Evolutionary conservation across 768 basidiomycete genomes (phyloP).

Genomic region (Daedalea quercina): DNA sequence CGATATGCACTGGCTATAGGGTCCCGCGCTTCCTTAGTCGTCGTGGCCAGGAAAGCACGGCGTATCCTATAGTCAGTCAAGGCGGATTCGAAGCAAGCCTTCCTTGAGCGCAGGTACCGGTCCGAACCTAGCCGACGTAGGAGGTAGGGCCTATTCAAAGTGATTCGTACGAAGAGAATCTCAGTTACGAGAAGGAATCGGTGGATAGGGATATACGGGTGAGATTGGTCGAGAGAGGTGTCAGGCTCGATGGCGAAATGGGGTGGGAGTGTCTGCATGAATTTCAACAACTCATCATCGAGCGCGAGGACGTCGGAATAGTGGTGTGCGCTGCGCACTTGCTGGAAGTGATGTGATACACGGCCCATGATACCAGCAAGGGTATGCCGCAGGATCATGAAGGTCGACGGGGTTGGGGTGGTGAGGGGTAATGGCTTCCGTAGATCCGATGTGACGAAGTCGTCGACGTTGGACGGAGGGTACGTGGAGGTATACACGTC

Average conservation of each 20-base stretch:
- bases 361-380: slow-evolving; percentile 82
- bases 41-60: slow-evolving; percentile 53
- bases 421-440: slow-evolving; percentile 52
- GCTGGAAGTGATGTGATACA: slow-evolving; percentile 91
- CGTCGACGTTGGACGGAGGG: slow-evolving; percentile 67
- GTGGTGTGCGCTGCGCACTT: slow-evolving; percentile 67
- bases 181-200: slow-evolving; percentile 88
- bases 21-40: slow-evolving; percentile 57
- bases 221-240: slow-evolving; percentile 62
- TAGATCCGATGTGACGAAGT: slow-evolving; percentile 41
- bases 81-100: slow-evolving; percentile 88
- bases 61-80: slow-evolving; percentile 82
- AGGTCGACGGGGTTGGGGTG: slow-evolving; percentile 78
- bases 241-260: slow-evolving; percentile 75
- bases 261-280: slow-evolving; percentile 70
- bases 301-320: slow-evolving; percentile 78
- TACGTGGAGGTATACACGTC: slow-evolving; percentile 84
- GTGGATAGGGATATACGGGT: slow-evolving; percentile 68
- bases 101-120: slow-evolving; percentile 73
- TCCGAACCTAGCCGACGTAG: slow-evolving; percentile 73
- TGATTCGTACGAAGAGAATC: slow-evolving; percentile 79
- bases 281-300: slow-evolving; percentile 78
- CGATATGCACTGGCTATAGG: slow-evolving; percentile 78
- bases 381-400: slow-evolving; percentile 78
- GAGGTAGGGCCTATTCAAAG: slow-evolving; percentile 83